These are phyloP conservation scores for Carallia pectinifolia DNA, from an alignment of 345 rosid genomes.

Conservation along the genomic window DNA sequence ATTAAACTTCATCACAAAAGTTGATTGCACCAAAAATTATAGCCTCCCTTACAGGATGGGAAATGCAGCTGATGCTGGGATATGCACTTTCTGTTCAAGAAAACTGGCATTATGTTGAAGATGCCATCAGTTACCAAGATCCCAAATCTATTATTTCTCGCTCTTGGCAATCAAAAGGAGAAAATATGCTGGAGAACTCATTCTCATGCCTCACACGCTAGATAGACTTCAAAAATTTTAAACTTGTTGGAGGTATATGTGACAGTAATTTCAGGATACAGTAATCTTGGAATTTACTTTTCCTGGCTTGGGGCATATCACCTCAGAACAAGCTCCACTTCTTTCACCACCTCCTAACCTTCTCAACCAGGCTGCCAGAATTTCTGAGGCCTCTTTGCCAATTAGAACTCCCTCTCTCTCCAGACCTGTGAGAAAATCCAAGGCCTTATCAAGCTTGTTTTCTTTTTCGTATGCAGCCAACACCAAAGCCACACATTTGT, in stretches of 20 bases:
- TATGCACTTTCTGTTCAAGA: no score
- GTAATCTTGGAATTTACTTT: slow-evolving; percentile 10
- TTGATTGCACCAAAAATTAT: no score
- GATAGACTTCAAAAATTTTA: no score
- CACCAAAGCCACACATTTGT: slow-evolving; percentile 69
- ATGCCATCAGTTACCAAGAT: no score
- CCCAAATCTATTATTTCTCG: neutral
- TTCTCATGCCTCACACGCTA: no score
- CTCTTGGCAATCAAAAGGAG: neutral
- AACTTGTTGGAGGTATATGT: neutral
- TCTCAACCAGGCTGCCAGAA: slow-evolving; percentile 66
- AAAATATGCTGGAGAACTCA: neutral
- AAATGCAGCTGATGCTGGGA: no score
- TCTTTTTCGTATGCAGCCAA: slow-evolving; percentile 62
- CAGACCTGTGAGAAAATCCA: slow-evolving; percentile 51
- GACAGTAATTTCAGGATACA: neutral
- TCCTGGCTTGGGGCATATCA: slow-evolving; percentile 32
- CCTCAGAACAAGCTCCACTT: slow-evolving; percentile 63
- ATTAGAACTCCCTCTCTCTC: slow-evolving; percentile 51
- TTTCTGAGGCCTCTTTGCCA: slow-evolving; percentile 61
- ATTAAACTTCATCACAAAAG: no score
- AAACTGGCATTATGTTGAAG: no score
- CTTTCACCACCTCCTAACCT: slow-evolving; percentile 67
- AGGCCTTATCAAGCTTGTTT: slow-evolving; percentile 52
- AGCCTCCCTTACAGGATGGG: no score